Evolutionary conservation across 306 rosid genomes (phyloP), one percentile per base, ranked within the genome.

Genomic region (Rosa persica): DNA sequence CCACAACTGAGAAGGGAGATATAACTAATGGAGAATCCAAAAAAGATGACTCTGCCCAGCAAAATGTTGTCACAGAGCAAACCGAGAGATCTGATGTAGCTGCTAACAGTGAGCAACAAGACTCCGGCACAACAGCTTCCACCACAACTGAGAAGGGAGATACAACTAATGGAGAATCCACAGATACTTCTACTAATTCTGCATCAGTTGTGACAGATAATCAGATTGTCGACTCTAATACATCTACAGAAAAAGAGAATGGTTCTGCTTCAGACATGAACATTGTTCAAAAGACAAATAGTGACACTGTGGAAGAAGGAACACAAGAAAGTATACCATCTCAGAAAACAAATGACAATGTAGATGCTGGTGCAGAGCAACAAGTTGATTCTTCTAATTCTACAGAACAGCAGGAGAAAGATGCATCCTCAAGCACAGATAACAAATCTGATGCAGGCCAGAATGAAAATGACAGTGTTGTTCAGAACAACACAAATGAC

Each of bases 371-470:
- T 71, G 81, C 82, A 22, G 84, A 86, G 70, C 85, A 73, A 78
- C 86, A 83, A 73, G 88, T 72, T 69, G 84, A 84, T 82, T 83
- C 94, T 68, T 72, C 89, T 22, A 88, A 81, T 80, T 76, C 90
- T 66, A 71, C 89, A 20, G 81, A 75, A 10, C 78, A 85, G 67
- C 83, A 90, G 82, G 90, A 83, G 82, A 89, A 77, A 58, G 83
- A 90, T 23, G 88, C 77, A 43, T 78, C 91, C 64, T 77, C 81
- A 8, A 88, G 73, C 58, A 61, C 86, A 36, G 87, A 83, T 55
- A 82, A 84, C 49, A 84, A 82, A n/a, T 46, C 69, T 2, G 75
- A 68, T 51, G 70, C 83, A 16, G 75, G 60, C 43, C 81, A 81
- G 83, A 86, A 86, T 46, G 88, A 62, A 25, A 78, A 80, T 70